A percentile compares a stretch with the other conserved stretches of the same genome.
These are phyloP conservation scores for Funneliformis geosporum DNA, from an alignment of 192 early-diverging fungal genomes.

Conservation along the genomic window DNA sequence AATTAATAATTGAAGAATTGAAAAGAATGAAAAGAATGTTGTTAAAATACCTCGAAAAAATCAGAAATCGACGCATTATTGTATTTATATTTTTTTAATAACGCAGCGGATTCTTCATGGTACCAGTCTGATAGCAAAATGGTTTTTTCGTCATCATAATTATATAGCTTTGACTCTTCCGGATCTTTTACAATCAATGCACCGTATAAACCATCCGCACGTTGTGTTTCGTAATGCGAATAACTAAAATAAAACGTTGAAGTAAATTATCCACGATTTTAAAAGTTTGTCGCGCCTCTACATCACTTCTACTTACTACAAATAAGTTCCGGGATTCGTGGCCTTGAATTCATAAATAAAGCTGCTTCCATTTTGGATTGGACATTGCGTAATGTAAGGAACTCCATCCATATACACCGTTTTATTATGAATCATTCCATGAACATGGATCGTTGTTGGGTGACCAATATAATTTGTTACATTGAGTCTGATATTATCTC, in stretches of 20 bases:
- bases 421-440: slow-evolving; percentile 48
- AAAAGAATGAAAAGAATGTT: neutral
- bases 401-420: slow-evolving; percentile 51
- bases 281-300: neutral
- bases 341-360: slow-evolving; percentile 51
- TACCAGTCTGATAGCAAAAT: slow-evolving; percentile 48
- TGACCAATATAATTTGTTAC: slow-evolving; percentile 42
- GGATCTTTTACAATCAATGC: slow-evolving; percentile 44
- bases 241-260: slow-evolving; percentile 44
- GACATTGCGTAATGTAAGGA: slow-evolving; percentile 63
- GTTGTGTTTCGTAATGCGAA: slow-evolving; percentile 46
- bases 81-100: slow-evolving; percentile 32
- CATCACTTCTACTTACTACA: slow-evolving; percentile 9
- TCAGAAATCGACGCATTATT: slow-evolving; percentile 5
- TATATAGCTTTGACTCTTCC: slow-evolving; percentile 37
- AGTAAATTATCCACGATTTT: too few species aligned
- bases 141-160: slow-evolving; percentile 46
- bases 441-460: slow-evolving; percentile 53
- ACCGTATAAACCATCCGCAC: slow-evolving; percentile 46
- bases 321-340: slow-evolving; percentile 48
- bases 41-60: neutral
- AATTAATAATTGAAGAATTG: neutral
- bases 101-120: slow-evolving; percentile 39
- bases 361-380: slow-evolving; percentile 46
- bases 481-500: neutral